Conservation (phyloP, 441 rosid species). For the Populus hybrid region DNA sequence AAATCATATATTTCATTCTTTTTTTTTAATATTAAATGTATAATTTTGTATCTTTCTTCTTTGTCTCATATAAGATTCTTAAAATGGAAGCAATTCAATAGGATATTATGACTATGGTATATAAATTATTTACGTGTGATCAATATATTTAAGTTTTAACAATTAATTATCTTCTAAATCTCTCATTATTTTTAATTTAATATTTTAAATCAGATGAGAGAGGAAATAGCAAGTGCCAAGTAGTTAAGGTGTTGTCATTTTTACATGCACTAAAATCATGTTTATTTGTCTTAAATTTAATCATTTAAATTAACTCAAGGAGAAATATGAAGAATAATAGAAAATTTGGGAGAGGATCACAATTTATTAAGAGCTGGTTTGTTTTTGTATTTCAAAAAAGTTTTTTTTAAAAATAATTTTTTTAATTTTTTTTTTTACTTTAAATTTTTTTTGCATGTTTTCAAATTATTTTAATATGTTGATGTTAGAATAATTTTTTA, state of each 20-base stretch:
- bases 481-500: too few species aligned
- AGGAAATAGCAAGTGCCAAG: not conserved
- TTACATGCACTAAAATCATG: not conserved
- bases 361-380: too few species aligned
- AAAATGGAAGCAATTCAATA: not conserved
- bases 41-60: not conserved
- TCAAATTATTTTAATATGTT: rapidly evolving
- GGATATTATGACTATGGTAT: not conserved
- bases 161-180: not conserved
- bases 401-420: too few species aligned
- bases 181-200: not conserved
- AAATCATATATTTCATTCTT: too few species aligned
- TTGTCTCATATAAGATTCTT: not conserved
- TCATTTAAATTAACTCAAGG: not conserved
- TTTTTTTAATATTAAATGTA: too few species aligned
- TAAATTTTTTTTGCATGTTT: too few species aligned
- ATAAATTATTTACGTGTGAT: not conserved
- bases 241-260: not conserved
- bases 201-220: not conserved
- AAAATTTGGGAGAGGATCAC: not conserved
- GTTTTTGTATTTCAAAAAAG: rapidly evolving
- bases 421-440: too few species aligned
- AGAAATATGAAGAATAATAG: too few species aligned
- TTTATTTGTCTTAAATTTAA: too few species aligned
- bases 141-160: not conserved